Evolutionary conservation across 2,329 filamentous ascomycete genomes (phyloP).

Genomic region (Rutstroemia sydowiana): DNA sequence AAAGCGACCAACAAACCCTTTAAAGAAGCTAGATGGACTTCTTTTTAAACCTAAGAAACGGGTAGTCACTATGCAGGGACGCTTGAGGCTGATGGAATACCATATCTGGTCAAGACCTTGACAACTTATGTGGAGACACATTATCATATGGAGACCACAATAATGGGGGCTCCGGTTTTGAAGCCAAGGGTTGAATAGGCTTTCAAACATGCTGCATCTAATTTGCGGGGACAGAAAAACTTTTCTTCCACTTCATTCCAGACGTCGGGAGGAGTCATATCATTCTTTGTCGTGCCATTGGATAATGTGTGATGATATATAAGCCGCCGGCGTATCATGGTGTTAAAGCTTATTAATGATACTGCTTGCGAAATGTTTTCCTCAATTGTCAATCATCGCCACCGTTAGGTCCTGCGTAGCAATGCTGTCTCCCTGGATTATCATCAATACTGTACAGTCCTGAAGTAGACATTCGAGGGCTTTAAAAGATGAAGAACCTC

Average conservation of each 20-base stretch:
- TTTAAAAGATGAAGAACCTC: no score
- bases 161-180: neutral
- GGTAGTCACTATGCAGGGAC: neutral
- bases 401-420: no score
- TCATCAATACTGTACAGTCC: no score
- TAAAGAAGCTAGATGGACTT: neutral
- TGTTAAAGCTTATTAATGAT: no score
- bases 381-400: no score
- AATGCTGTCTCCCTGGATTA: no score
- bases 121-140: neutral
- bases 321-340: neutral
- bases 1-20: neutral
- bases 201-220: no score
- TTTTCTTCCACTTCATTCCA: no score
- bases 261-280: neutral
- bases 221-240: no score
- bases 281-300: neutral
- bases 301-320: neutral
- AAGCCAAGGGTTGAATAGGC: no score
- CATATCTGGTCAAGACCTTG: neutral
- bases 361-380: no score
- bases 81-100: neutral
- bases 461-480: no score
- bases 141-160: neutral
- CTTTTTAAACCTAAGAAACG: constrained; percentile 1